Conservation (phyloP, 1,139 yeast species). For the Protomyces arabidopsidicola region DNA sequence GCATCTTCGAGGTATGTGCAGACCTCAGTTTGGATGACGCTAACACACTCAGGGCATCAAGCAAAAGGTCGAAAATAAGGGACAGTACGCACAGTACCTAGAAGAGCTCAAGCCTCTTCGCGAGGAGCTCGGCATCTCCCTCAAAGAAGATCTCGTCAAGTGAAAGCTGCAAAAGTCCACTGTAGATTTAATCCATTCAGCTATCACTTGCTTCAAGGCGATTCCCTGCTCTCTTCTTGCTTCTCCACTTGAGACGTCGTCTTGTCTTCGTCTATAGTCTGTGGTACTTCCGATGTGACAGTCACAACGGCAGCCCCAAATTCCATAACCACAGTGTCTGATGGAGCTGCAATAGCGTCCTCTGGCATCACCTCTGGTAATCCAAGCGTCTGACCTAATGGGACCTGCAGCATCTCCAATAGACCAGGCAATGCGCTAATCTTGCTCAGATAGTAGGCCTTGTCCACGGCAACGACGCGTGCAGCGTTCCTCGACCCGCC, state of each 20-base stretch:
- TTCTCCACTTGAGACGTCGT: neutral
- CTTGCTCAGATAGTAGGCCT: conserved; percentile 15
- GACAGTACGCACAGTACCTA: conserved; percentile 79
- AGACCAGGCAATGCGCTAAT: neutral
- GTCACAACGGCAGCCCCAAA: neutral
- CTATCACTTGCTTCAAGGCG: no score
- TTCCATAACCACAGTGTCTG: neutral
- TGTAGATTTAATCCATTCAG: no score
- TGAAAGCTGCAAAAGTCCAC: neutral
- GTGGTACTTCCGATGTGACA: no score
- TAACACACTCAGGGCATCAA: conserved; percentile 7
- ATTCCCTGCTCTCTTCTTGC: neutral
- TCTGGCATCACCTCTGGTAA: neutral
- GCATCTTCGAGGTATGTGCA: conserved; percentile 70
- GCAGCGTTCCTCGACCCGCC: neutral
- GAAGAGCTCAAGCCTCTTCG: conserved; percentile 90
- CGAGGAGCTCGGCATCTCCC: conserved; percentile 66
- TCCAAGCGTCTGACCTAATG: neutral
- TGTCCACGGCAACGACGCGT: conserved; percentile 3
- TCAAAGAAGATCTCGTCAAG: conserved; percentile 28
- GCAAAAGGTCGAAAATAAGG: conserved; percentile 20
- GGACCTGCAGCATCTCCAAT: neutral
- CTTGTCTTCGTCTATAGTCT: no score
- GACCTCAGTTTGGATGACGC: conserved; percentile 39
- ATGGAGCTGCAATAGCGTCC: neutral